Evolutionary conservation across 768 basidiomycete genomes (phyloP).

Genomic region (Suillus luteus): DNA sequence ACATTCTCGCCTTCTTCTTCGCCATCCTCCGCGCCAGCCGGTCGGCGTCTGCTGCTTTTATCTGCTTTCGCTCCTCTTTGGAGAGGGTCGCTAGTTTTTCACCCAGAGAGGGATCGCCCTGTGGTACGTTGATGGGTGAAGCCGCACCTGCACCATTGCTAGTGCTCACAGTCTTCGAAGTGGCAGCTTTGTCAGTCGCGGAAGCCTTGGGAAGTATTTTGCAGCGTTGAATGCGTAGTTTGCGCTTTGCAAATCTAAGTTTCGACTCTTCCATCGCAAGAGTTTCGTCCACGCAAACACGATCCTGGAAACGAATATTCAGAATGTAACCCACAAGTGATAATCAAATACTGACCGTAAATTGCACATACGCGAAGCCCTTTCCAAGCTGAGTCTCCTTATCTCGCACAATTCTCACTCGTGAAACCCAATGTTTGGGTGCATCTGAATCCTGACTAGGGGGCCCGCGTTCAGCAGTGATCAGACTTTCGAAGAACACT

Average conservation of each 20-base stretch:
- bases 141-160: constrained; percentile 8
- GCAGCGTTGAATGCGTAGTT: constrained; percentile 88
- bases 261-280: constrained; percentile 75
- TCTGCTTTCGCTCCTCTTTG: constrained; percentile 84
- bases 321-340: neutral
- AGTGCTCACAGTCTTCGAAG: constrained; percentile 18
- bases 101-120: constrained; percentile 83
- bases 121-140: constrained; percentile 43
- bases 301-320: constrained; percentile 56
- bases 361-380: constrained; percentile 93
- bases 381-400: constrained; percentile 92
- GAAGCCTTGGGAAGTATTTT: constrained; percentile 61
- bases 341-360: constrained; percentile 51
- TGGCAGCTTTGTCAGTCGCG: constrained; percentile 14
- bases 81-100: constrained; percentile 73
- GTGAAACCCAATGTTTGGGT: constrained; percentile 65
- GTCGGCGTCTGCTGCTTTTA: constrained; percentile 77
- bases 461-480: constrained; percentile 70
- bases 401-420: constrained; percentile 88
- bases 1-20: constrained; percentile 80
- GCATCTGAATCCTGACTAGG: constrained; percentile 43
- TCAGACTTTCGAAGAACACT: constrained; percentile 78
- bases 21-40: constrained; percentile 82
- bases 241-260: constrained; percentile 92
- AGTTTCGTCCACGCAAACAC: constrained; percentile 89